Conservation (phyloP, 1,284 basidiomycete species). For the Cryptococcus sp. region DNA sequence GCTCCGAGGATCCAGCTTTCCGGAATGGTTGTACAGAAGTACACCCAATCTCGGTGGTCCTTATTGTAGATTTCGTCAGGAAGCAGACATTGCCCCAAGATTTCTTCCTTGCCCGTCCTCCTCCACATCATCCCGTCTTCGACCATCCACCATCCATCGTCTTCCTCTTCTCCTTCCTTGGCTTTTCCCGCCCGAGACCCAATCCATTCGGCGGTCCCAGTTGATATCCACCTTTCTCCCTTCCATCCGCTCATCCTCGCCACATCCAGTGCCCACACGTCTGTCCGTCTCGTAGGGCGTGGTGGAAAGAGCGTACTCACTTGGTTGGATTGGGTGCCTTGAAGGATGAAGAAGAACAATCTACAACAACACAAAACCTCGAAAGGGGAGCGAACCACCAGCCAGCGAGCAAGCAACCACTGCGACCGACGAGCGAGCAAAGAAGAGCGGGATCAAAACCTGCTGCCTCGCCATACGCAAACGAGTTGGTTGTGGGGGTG, state of each 20-base stretch:
- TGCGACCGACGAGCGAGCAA: neutral
- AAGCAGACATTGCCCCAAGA: constrained; percentile 44
- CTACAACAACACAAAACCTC: neutral
- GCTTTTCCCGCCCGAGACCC: too few species aligned
- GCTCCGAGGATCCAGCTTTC: constrained; percentile 26
- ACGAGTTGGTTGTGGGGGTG: too few species aligned
- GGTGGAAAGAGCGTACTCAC: constrained; percentile 10
- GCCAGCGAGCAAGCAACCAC: neutral
- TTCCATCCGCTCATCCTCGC: neutral
- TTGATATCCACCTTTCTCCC: neutral
- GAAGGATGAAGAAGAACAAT: constrained; percentile 10
- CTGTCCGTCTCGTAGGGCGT: neutral
- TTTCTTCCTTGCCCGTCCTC: constrained; percentile 36
- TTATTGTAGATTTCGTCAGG: constrained; percentile 26
- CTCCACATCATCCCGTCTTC: neutral
- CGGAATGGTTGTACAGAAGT: constrained; percentile 3
- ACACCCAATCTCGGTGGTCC: constrained; percentile 5
- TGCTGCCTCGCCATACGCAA: too few species aligned
- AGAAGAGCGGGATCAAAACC: neutral
- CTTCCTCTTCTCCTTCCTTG: too few species aligned
- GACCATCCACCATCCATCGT: too few species aligned
- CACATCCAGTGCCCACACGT: neutral
- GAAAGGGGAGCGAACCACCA: neutral
- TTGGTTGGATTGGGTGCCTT: constrained; percentile 9
- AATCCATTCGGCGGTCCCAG: neutral